Evolutionary conservation across 768 basidiomycete species (phyloP).

Genomic region (Hortiboletus flavorubellus): DNA sequence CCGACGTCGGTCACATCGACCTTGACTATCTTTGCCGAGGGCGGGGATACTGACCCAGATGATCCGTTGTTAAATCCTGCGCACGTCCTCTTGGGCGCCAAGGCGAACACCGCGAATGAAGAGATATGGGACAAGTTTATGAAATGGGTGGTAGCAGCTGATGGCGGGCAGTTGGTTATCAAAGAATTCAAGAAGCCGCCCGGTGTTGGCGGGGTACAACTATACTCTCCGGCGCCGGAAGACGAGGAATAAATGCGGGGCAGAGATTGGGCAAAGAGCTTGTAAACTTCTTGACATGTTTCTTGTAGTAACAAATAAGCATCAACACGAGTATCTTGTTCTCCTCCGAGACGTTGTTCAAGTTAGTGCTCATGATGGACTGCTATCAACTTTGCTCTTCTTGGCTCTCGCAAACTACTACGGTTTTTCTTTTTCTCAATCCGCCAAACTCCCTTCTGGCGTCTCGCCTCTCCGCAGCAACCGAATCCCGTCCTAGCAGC

Average conservation of each 20-base stretch:
- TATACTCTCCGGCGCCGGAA: constrained; percentile 33
- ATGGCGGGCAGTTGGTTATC: constrained; percentile 46
- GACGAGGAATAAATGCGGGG: too few relatives aligned
- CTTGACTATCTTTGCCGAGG: constrained; percentile 41
- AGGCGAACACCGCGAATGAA: constrained; percentile 23
- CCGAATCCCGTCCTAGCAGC: constrained; percentile 60
- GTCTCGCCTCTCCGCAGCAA: constrained; percentile 42
- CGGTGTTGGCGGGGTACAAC: constrained; percentile 18
- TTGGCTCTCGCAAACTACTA: constrained; percentile 46
- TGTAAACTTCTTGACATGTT: background rate
- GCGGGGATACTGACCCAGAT: constrained; percentile 34
- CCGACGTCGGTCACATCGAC: constrained; percentile 27
- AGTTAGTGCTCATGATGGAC: background rate
- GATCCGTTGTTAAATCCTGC: constrained; percentile 50
- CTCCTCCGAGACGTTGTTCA: constrained; percentile 11
- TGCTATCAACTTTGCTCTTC: constrained; percentile 29
- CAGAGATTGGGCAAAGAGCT: too few relatives aligned
- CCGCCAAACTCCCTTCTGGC: constrained; percentile 37
- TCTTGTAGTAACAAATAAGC: constrained; percentile 14
- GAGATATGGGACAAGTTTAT: constrained; percentile 39
- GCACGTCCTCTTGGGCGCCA: constrained; percentile 38
- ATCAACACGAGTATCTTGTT: constrained; percentile 11
- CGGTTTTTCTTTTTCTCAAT: constrained; percentile 50
- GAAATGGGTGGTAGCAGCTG: constrained; percentile 37
- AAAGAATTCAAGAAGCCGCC: constrained; percentile 33